Evolutionary conservation across 805 yeast species (phyloP), one percentile per base, ranked within the genome.

Genomic region (Zygoascus tannicola): DNA sequence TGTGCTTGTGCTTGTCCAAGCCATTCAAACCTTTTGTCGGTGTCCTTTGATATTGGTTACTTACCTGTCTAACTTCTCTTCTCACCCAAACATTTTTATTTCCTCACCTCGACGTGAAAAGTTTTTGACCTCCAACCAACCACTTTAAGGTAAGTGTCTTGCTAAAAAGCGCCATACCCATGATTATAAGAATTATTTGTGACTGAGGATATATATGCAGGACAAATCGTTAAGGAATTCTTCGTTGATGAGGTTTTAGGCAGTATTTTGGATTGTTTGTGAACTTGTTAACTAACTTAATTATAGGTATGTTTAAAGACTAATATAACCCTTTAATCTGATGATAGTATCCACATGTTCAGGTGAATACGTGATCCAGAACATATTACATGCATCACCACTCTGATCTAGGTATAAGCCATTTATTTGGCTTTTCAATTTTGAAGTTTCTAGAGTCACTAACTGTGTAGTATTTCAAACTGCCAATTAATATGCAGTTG

Each of bases 341-440:
- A 35, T 14, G 21, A 16, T 16, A 18, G 8, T 19, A 21, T 16
- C 39, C 21, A 16, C 21, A 21, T 35, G 26, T 35, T 18, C 21
- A 16, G 58, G 60, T 49, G 75, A 74, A 59, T 65, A 62, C 71
- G 73, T 84, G 92, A 79, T 80, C 92, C 82, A 67, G 67, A 83
- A 84, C 80, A 75, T 12, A 68, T 69, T 39, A 77, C 95, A 85
- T 85, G 95, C 95, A 85, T 85, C 94, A 85, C 95, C 95, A 85
- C 40, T 37, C 40, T 37, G 40, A 37, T 20, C 7, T 12, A 14
- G 26, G 14, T 7, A 12, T 18, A 16, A 12, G 16, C 19, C 14
- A n/a, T 10, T n/a, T 8, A 33, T 8, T n/a, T 18, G 38, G 23
- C 19, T 7, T 33, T 41, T 20, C 14, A 7, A 15, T n/a, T 19